Conservation (phyloP, 331 rosid species). For the Dryas integrifolia region DNA sequence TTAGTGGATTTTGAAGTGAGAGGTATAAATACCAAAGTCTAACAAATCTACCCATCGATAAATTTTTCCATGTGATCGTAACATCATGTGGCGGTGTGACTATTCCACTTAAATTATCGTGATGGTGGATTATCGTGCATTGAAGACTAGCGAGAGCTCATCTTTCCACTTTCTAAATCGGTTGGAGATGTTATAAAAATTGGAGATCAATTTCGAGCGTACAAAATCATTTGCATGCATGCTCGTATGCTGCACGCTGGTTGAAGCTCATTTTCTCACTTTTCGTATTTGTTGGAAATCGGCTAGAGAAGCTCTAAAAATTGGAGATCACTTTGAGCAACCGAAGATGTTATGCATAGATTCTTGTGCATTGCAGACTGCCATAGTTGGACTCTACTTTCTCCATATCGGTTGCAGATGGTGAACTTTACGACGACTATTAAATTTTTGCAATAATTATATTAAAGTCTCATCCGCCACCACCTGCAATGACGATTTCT, state of each 20-base stretch:
- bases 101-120: too few relatives aligned
- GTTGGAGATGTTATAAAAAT: not conserved
- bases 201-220: not conserved
- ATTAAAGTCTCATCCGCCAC: not conserved
- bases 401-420: fast-evolving
- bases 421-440: fast-evolving
- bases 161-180: too few relatives aligned
- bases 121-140: too few relatives aligned
- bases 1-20: too few relatives aligned
- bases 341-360: not conserved
- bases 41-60: too few relatives aligned
- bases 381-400: not conserved
- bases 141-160: too few relatives aligned
- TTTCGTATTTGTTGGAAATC: not conserved
- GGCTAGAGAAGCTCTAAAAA: not conserved
- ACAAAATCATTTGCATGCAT: not conserved
- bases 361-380: not conserved
- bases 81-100: too few relatives aligned
- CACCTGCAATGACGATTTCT: too few relatives aligned
- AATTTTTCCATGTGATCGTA: too few relatives aligned
- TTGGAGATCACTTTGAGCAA: not conserved
- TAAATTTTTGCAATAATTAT: not conserved
- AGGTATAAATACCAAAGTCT: too few relatives aligned
- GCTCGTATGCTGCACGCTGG: too few relatives aligned
- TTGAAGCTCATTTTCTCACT: not conserved